Evolutionary conservation across 129 eudicot genomes (phyloP).

Genomic region (Kitagawia praeruptora): DNA sequence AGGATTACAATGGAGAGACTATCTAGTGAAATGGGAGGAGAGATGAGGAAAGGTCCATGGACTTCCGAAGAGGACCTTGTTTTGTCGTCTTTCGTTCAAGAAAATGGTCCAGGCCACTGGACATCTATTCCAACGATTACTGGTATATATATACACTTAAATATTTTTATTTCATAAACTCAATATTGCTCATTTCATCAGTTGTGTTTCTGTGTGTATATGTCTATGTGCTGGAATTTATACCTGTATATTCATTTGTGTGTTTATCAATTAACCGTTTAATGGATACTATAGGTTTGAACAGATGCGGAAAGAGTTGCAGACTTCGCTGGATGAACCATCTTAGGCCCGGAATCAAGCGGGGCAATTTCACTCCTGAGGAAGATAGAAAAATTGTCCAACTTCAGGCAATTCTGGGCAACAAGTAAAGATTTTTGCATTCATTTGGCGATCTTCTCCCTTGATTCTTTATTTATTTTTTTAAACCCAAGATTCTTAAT

Average conservation of each 20-base stretch:
- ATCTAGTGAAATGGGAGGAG: neutral
- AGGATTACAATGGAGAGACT: neutral
- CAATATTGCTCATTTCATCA: neutral
- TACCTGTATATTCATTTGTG: too few relatives aligned
- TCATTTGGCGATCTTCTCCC: neutral
- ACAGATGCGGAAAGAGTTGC: conserved; percentile 45
- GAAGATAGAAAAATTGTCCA: conserved; percentile 40
- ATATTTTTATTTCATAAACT: neutral
- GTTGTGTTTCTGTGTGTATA: neutral
- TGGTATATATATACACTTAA: conserved; percentile 10
- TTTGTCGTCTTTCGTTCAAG: conserved; percentile 29
- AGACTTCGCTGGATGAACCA: conserved; percentile 43
- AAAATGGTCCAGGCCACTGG: conserved; percentile 47
- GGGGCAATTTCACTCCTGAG: conserved; percentile 34
- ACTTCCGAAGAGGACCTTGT: conserved; percentile 40
- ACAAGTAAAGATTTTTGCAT: conserved; percentile 8
- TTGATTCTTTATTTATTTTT: too few relatives aligned
- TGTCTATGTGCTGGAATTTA: neutral
- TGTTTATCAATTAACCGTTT: neutral
- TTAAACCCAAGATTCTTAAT: too few relatives aligned
- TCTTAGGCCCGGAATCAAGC: conserved; percentile 38
- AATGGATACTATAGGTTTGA: conserved; percentile 22
- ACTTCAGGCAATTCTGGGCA: conserved; percentile 40
- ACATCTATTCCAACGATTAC: conserved; percentile 33
- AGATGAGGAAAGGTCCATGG: conserved; percentile 38